Evolutionary conservation across 306 rosid genomes (phyloP).

Genomic region (Cucurbita argyrosperma): DNA sequence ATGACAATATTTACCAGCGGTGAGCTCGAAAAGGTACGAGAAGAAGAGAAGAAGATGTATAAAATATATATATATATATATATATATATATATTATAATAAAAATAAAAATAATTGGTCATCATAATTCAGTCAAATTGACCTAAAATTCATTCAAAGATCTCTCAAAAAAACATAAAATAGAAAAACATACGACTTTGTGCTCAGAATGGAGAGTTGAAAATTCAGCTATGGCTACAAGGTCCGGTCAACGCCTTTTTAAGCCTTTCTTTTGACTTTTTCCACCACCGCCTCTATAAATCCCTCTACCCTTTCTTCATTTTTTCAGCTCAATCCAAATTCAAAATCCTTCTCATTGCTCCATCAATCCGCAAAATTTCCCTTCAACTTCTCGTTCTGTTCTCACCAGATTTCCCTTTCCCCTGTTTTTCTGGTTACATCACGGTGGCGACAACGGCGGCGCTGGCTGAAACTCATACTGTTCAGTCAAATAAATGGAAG

Average conservation of each 20-base stretch:
- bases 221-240: neutral
- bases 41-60: too few species aligned
- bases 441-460: neutral
- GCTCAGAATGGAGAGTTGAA: neutral
- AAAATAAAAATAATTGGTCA: neutral
- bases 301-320: neutral
- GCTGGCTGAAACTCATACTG: neutral
- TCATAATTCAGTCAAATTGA: constrained; percentile 1
- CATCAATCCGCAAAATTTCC: neutral
- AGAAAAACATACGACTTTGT: neutral
- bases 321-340: neutral
- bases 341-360: neutral
- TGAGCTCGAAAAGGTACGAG: too few species aligned
- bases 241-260: neutral
- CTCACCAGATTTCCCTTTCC: neutral
- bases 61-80: too few species aligned
- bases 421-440: neutral
- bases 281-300: neutral
- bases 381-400: neutral
- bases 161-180: neutral
- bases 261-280: neutral
- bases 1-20: too few species aligned
- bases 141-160: neutral
- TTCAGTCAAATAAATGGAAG: neutral
- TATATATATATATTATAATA: too few species aligned